These are phyloP conservation scores for Multifurca ochricompacta DNA, from an alignment of 768 basidiomycete genomes.

Conservation along the genomic window DNA sequence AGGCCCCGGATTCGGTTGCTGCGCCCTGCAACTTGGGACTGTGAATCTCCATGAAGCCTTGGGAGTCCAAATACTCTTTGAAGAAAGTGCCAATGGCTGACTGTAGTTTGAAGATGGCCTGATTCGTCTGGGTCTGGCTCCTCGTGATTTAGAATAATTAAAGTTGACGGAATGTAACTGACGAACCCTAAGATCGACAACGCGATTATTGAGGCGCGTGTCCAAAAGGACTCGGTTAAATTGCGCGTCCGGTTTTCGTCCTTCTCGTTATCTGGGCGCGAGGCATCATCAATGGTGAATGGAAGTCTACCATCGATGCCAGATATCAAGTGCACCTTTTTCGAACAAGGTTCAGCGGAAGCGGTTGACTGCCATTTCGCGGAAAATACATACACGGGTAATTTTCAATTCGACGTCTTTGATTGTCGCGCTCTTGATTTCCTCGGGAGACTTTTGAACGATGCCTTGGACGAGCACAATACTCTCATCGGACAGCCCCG, in stretches of 20 bases:
- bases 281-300: conserved; percentile 90
- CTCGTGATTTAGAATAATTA: background rate
- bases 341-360: background rate
- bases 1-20: conserved; percentile 93
- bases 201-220: conserved; percentile 89
- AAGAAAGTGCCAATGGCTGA: conserved; percentile 84
- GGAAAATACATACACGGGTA: conserved; percentile 47
- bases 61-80: conserved; percentile 64
- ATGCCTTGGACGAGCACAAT: conserved; percentile 86
- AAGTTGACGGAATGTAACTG: background rate
- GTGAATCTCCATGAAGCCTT: conserved; percentile 91
- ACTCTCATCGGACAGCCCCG: conserved; percentile 70
- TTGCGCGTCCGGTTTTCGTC: conserved; percentile 46
- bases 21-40: conserved; percentile 96
- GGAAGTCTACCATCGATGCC: conserved; percentile 75
- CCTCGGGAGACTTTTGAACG: conserved; percentile 69
- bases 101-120: conserved; percentile 90
- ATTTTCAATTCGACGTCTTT: conserved; percentile 84
- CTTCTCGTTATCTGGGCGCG: conserved; percentile 69
- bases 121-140: conserved; percentile 82
- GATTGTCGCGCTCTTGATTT: conserved; percentile 88
- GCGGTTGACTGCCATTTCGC: background rate
- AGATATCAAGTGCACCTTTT: conserved; percentile 73
- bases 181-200: conserved; percentile 86
- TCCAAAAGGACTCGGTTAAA: conserved; percentile 82